These are phyloP conservation scores for Heliamphora pulchella DNA, from an alignment of 179 eudicot genomes.

Conservation along the genomic window DNA sequence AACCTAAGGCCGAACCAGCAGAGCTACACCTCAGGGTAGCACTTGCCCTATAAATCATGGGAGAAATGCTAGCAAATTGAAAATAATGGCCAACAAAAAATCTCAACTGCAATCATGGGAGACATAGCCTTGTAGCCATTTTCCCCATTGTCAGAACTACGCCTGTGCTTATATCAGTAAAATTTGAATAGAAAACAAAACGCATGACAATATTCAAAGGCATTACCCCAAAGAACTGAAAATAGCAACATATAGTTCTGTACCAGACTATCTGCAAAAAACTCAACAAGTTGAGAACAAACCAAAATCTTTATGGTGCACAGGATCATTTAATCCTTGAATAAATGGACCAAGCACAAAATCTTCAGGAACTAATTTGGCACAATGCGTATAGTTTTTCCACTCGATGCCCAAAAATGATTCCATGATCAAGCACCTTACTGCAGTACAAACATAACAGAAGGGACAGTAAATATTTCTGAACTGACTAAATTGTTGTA, in stretches of 20 bases:
- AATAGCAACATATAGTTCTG: not conserved
- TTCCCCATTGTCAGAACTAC: not conserved
- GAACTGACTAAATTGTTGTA: not conserved
- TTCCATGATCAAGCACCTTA: slow-evolving; percentile 87
- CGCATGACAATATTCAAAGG: not conserved
- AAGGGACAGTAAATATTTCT: slow-evolving; percentile 3
- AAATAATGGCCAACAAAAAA: not conserved
- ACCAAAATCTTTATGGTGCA: slow-evolving; percentile 99
- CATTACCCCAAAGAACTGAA: not conserved
- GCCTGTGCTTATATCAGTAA: not conserved
- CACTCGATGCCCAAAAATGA: slow-evolving; percentile 83
- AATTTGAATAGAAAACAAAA: not conserved
- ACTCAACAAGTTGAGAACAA: slow-evolving; percentile 20
- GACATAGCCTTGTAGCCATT: not conserved
- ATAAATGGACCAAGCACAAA: slow-evolving; percentile 78
- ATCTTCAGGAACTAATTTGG: slow-evolving; percentile 50
- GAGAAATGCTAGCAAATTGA: not conserved
- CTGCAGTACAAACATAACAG: slow-evolving; percentile 37
- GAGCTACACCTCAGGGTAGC: not conserved
- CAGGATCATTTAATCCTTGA: slow-evolving; percentile 87
- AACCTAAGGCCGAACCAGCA: too few species aligned
- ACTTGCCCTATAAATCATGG: not conserved
- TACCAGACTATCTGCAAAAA: not conserved
- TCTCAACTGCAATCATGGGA: slow-evolving; percentile 2
- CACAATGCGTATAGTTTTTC: slow-evolving; percentile 52